Evolutionary conservation across 2,329 filamentous ascomycete genomes (phyloP), one percentile per base, ranked within the genome.

Genomic region (Fusarium bulbicola): DNA sequence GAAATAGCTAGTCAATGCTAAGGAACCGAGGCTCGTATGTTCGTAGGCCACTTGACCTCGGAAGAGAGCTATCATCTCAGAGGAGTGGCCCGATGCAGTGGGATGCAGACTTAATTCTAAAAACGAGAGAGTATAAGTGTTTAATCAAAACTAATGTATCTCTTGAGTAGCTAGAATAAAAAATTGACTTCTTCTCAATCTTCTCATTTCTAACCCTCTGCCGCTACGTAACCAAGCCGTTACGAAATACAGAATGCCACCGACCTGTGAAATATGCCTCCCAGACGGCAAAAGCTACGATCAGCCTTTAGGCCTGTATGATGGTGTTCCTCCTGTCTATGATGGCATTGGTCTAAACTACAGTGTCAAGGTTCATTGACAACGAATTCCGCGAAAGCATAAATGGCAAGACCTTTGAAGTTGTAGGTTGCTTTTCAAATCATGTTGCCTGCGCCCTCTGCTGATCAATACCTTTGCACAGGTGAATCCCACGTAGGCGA

Each of bases 391-490:
- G 28, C 16, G 21, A 32, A 32, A 32, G 46, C 28, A 9, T 9
- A 18, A 32, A 6, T 6, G 28, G 28, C 21, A 49, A 32, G 21
- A 32, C 46, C 5, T 32, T 49, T 30, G 28, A 32, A 49, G 46
- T 32, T 7, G 46, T 49, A 49, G 18, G 46, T 49, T 32, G 3
- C 5, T n/a, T 18, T 12, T 21, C 14, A 3, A 6, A 6, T 0
- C 0, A 12, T n/a, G 3, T 0, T 16, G 2, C 5, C 6, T 12
- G 3, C 14, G 2, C 10, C 0, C 0, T 14, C 3, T 30, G 7
- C 20, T 49, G 1, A 49, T 13, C 2, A 5, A 16, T 2, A 4
- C 10, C 6, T 24, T 24, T 43, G 2, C n/a, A 30, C 3, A 49
- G 46, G 46, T 49, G 15, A 49, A 49, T 5, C 46, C 46, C 5